phyloP scores from a whole-genome alignment of 2,329 filamentous ascomycete species.

The Diaporthe sp. region DNA sequence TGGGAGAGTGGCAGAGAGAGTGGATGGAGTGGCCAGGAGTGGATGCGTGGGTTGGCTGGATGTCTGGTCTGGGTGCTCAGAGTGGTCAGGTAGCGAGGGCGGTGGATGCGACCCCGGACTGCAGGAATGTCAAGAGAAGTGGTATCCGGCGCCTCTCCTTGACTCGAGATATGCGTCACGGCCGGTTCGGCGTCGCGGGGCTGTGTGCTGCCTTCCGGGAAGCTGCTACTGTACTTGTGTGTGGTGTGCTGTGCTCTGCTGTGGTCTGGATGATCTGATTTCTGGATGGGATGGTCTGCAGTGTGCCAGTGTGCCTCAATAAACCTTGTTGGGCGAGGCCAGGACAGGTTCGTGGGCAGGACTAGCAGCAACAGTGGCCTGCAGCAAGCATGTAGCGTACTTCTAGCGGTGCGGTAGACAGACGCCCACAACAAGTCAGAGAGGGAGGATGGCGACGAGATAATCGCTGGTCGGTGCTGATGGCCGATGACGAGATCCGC shows the following conservation, averaged over 20 bases:
- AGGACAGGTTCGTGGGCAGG: background rate
- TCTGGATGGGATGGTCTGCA: background rate
- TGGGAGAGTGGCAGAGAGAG: no score
- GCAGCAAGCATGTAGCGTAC: background rate
- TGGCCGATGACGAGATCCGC: conserved; percentile 24
- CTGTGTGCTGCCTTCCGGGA: background rate
- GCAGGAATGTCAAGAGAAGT: conserved; percentile 23
- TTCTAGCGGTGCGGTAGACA: no score
- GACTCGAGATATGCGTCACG: conserved; percentile 26
- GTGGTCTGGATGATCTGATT: background rate
- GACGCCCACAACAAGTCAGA: no score
- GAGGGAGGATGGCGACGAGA: background rate
- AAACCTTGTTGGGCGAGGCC: background rate
- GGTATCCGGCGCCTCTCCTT: conserved; percentile 23
- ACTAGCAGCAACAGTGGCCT: background rate
- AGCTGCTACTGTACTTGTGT: no score
- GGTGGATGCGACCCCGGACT: conserved; percentile 27
- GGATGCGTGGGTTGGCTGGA: background rate
- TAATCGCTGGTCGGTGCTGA: conserved; percentile 7
- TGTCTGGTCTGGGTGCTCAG: background rate
- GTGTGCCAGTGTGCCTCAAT: no score
- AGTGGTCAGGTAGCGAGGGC: conserved; percentile 15
- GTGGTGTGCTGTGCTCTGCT: background rate
- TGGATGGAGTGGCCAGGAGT: no score
- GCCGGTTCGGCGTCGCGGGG: background rate